phyloP scores from a whole-genome alignment of 805 yeast species.

The Zygosaccharomyces kombuchaensis region DNA sequence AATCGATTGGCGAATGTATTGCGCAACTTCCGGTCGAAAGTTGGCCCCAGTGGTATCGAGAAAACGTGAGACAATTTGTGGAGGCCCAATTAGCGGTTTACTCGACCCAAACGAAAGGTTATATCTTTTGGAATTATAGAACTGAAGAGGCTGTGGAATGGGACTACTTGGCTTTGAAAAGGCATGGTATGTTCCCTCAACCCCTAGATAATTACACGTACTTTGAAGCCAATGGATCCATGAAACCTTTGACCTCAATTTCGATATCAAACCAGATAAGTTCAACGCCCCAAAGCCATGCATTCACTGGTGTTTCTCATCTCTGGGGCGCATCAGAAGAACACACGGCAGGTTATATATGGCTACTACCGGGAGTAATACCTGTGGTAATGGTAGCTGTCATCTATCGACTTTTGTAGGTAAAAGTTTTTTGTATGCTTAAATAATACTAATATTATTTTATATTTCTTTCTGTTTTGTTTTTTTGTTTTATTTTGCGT shows the following conservation, averaged over 20 bases:
- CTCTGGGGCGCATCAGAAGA: neutral
- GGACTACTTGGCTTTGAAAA: constrained; percentile 53
- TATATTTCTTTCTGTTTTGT: neutral
- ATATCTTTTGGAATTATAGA: constrained; percentile 70
- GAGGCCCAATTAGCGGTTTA: constrained; percentile 60
- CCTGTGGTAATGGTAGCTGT: neutral
- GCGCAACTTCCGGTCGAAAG: constrained; percentile 30
- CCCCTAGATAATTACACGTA: constrained; percentile 56
- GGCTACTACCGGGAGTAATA: neutral
- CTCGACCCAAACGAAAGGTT: constrained; percentile 46
- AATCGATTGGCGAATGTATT: constrained; percentile 18
- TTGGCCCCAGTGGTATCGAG: constrained; percentile 43
- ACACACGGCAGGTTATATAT: neutral
- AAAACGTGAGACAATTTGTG: constrained; percentile 48
- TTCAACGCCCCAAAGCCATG: constrained; percentile 1
- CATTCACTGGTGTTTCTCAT: neutral
- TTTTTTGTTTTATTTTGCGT: neutral
- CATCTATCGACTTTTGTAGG: neutral
- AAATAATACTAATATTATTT: neutral
- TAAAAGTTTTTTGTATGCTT: no score
- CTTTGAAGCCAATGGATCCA: constrained; percentile 27
- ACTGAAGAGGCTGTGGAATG: constrained; percentile 64
- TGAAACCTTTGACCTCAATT: constrained; percentile 12
- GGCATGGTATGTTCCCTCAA: constrained; percentile 53
- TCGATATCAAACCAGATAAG: constrained; percentile 17